phyloP scores from a whole-genome alignment of 176 grass and related monocot species.

The Bromus sterilis region DNA sequence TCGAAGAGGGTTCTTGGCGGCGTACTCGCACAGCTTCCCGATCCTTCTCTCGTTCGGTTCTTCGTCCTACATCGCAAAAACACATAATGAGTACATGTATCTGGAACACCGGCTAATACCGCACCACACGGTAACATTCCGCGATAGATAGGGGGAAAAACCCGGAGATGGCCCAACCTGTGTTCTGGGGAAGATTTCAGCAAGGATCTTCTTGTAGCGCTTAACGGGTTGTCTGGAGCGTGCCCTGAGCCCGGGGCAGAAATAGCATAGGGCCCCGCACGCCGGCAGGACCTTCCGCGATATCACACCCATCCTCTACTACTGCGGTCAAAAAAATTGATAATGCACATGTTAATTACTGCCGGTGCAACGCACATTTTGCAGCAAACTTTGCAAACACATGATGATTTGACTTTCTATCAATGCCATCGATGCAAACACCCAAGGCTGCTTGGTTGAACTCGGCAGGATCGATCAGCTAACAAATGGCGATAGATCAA shows the following conservation, averaged over 20 bases:
- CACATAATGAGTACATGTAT: neutral
- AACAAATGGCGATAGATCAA: neutral
- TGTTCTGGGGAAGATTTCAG: constrained; percentile 73
- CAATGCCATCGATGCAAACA: neutral
- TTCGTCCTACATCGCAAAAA: constrained; percentile 48
- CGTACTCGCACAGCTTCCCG: constrained; percentile 80
- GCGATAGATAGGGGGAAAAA: neutral
- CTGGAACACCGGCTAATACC: neutral
- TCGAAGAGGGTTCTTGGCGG: constrained; percentile 66
- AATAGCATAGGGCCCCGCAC: constrained; percentile 64
- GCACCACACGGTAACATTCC: neutral
- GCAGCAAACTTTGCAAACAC: neutral
- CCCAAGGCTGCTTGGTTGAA: neutral
- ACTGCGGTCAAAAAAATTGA: constrained; percentile 15
- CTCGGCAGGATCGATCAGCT: no score
- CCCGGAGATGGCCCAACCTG: constrained; percentile 29
- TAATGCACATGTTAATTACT: neutral
- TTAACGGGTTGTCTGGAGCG: constrained; percentile 81
- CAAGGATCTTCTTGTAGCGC: constrained; percentile 86
- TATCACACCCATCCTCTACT: constrained; percentile 59
- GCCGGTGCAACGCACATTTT: neutral
- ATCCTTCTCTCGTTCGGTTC: constrained; percentile 85
- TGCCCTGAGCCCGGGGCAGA: constrained; percentile 58
- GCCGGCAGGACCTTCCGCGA: constrained; percentile 54
- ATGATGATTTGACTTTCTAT: neutral